Evolutionary conservation across 179 eudicot genomes (phyloP).

Genomic region (Beta corolliflora): DNA sequence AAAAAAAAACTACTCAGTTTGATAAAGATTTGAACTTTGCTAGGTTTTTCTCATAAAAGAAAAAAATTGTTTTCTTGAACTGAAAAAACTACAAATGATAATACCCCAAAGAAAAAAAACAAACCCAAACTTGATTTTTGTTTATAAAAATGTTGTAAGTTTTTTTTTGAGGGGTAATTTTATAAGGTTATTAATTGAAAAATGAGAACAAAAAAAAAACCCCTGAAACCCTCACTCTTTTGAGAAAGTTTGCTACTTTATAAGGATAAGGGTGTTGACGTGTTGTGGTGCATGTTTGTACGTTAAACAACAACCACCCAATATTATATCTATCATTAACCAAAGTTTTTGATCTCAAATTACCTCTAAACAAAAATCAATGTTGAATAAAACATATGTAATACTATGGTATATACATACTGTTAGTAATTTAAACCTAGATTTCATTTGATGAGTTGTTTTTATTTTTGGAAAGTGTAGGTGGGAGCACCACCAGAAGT

Average conservation of each 20-base stretch:
- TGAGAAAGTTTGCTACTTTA: background rate
- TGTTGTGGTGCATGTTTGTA: background rate
- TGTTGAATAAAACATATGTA: too few species aligned
- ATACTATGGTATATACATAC: too few species aligned
- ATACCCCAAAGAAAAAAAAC: background rate
- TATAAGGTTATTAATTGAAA: background rate
- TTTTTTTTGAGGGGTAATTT: too few species aligned
- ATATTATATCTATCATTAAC: background rate
- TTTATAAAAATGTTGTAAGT: too few species aligned
- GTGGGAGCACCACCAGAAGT: constrained; percentile 97
- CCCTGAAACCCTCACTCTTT: background rate
- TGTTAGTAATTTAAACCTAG: too few species aligned
- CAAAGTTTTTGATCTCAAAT: background rate
- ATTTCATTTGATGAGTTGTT: too few species aligned
- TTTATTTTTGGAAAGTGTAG: constrained; percentile 32
- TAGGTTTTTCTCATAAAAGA: too few species aligned
- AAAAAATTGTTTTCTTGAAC: too few species aligned
- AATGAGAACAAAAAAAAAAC: too few species aligned
- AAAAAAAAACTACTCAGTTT: background rate
- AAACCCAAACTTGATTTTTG: background rate
- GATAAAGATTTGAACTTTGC: too few species aligned
- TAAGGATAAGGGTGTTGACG: too few species aligned
- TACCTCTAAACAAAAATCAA: background rate
- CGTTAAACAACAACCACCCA: background rate
- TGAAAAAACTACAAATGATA: too few species aligned